A percentile compares a stretch with the other conserved stretches of the same genome.
Evolutionary conservation across 1,284 basidiomycete genomes (phyloP).

Genomic region (Rhodotorula sp.): DNA sequence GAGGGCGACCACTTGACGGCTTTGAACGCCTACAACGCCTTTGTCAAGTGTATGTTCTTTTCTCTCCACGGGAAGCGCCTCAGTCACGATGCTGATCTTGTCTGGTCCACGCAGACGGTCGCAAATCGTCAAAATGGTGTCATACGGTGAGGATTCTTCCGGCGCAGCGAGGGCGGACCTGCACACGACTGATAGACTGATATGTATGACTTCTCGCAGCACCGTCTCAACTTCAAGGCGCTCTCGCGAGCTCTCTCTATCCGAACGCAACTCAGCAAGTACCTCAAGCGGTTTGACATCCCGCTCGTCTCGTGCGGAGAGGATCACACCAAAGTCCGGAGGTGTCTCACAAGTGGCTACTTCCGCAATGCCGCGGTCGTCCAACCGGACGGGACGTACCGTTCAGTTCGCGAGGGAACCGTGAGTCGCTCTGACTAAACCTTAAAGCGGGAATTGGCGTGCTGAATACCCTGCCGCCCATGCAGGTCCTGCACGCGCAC

Average conservation of each 20-base stretch:
- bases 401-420: conserved; percentile 74
- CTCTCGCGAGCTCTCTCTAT: conserved; percentile 90
- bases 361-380: conserved; percentile 87
- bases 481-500: conserved; percentile 78
- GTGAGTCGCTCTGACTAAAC: conserved; percentile 54
- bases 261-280: conserved; percentile 85
- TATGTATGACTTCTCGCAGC: conserved; percentile 46
- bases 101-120: conserved; percentile 59
- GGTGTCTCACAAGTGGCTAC: conserved; percentile 86
- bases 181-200: no score
- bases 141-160: conserved; percentile 54
- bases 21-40: conserved; percentile 90
- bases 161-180: no score
- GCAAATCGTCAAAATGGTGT: conserved; percentile 81
- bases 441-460: neutral
- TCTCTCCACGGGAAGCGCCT: no score
- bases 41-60: conserved; percentile 54
- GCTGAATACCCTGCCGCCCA: no score
- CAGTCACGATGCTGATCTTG: neutral
- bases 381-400: conserved; percentile 56
- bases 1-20: conserved; percentile 95
- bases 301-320: conserved; percentile 61
- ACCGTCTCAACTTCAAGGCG: conserved; percentile 86
- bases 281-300: conserved; percentile 80
- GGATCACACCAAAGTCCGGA: conserved; percentile 61